These are phyloP conservation scores for Medicago arabica DNA, from an alignment of 306 rosid genomes.

Conservation along the genomic window DNA sequence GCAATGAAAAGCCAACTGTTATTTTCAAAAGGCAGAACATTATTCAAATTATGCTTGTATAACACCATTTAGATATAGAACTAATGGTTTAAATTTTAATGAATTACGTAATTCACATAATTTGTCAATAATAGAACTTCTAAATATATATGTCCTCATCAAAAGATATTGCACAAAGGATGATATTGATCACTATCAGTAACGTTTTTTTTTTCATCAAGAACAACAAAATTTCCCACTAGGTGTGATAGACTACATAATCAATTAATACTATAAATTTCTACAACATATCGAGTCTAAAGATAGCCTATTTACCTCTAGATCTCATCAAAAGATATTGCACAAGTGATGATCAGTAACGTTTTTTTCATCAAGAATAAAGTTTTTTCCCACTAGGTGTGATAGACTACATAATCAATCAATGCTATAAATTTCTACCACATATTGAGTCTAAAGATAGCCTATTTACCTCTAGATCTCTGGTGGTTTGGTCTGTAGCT, in stretches of 20 bases:
- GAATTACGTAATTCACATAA: slow-evolving; percentile 25
- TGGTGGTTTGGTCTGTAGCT: neutral
- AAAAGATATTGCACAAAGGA: slow-evolving; percentile 23
- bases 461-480: slow-evolving; percentile 2
- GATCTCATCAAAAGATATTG: neutral
- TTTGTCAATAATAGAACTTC: slow-evolving; percentile 6
- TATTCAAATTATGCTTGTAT: slow-evolving; percentile 14
- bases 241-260: neutral
- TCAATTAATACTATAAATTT: neutral
- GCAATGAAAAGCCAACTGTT: slow-evolving; percentile 21
- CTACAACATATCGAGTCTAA: neutral
- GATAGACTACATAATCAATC: neutral
- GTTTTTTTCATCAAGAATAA: slow-evolving; percentile 7
- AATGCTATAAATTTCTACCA: neutral
- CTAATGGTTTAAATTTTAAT: slow-evolving; percentile 23
- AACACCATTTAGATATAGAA: slow-evolving; percentile 28
- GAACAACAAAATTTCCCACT: neutral
- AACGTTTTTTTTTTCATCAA: slow-evolving; percentile 8
- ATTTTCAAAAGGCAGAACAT: slow-evolving; percentile 28
- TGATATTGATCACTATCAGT: no score
- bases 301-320: slow-evolving; percentile 9
- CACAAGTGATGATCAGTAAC: slow-evolving; percentile 20
- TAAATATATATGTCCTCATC: slow-evolving; percentile 8
- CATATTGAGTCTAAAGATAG: neutral
- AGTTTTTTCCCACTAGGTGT: neutral